Base-by-base conservation (phyloP, 177 flowering plant genomes). In the Telopea speciosissima region DNA sequence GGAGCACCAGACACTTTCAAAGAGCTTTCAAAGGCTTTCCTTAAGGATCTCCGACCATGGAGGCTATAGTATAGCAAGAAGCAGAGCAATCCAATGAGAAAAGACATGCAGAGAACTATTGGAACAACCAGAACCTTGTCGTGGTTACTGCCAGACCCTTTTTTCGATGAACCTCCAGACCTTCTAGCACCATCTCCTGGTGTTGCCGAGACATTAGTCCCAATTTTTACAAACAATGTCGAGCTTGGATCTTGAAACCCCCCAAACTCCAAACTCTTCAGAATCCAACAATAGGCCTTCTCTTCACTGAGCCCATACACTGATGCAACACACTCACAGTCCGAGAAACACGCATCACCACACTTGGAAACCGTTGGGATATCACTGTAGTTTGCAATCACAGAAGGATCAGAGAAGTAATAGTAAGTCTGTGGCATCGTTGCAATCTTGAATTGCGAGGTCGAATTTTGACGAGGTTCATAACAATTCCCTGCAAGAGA, bases 231-330 rank as follows among this genome's bases (percentile, higher is more conserved):
- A 56, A 89, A 92, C 24, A 95, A 67, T 25, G 91, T 92, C 13
- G 97, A 85, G 5, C 90, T 82, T 5, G 94, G 75, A 62, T 95
- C 96, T 72, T 84, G 90, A 59, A 83, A 89, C 7, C 96, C 96
- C 0, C 97, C 97, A 70, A 85, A 95, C 61, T 88, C 87, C 82
- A 95, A 69, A 63, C 83, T 86, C 75, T 77, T 86, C 76, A 92
- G 75, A 12, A 90, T 72, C 99, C 97, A 92, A 78, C 97, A 91
- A 44, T 89, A 92, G 9, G 76, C 28, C 45, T 59, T 68, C 73
- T 75, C 80, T 73, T 77, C 76, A 45, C 72, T 63, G 2, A 77
- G 68, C 45, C 80, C 78, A 54, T 77, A 80, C 17, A 80, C 74
- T 1, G 80, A 75, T 31, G 78, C 97, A 58, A 90, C 86, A 74